Evolutionary conservation across 306 rosid genomes (phyloP), one percentile per base, ranked within the genome.

Genomic region (Rosa chinensis): DNA sequence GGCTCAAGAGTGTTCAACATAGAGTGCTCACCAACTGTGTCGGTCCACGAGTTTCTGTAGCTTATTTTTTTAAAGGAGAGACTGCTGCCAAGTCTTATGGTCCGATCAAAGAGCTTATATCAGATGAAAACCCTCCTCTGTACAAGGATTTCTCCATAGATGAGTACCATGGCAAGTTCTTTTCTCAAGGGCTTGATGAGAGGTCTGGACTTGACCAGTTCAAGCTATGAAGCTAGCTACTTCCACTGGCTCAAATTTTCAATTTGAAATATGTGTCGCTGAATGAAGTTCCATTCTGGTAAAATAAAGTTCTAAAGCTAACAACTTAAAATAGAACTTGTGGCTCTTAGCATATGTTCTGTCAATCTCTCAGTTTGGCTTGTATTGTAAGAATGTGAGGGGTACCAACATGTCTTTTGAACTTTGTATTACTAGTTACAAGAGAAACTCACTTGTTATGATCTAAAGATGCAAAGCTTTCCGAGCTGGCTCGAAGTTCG

Each of bases 1-100:
- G 48, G 81, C 85, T 86, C 42, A 85, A 72, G 73, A 90, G 91
- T 20, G 91, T 79, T 47, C 84, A 80, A 73, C 89, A 90, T 43
- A 79, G 84, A 12, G 91, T 90, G 35, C 6, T 81, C 32, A 85
- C 89, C 7, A 86, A 79, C 35, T 71, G 50, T 1, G 68, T n/a
- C n/a, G 87, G 87, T 9, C 83, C 87, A 20, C 79, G 89, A 81
- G 68, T 82, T 39, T 86, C 93, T 7, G 45, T 82, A 23, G 86
- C 83, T 43, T 77, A 87, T 74, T 82, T 90, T 70, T 86, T 88
- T 79, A 10, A 5, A 5, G 66, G 37, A 21, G 64, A 13, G 50
- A 40, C 3, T 21, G 16, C 20, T 13, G 37, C 70, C 23, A 82
- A 43, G 42, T 20, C 76, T 1, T 84, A 84, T 10, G 88, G 90